Evolutionary conservation across 148 eudicot species (phyloP).

Genomic region (Persicaria tinctoria): DNA sequence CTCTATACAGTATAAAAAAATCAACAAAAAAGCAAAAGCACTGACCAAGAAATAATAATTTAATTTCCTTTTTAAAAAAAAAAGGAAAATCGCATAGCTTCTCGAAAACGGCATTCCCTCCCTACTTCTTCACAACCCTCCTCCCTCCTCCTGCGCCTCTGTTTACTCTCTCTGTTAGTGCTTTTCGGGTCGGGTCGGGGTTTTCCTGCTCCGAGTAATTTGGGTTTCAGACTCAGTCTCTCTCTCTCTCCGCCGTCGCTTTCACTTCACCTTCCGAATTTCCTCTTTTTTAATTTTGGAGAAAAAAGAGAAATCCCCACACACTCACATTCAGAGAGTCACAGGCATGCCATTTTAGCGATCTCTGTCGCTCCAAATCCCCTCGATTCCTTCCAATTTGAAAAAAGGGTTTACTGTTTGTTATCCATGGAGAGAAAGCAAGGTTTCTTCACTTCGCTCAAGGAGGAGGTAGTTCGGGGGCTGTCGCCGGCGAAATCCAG

Average conservation of each 20-base stretch:
- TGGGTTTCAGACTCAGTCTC: background rate
- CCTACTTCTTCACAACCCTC: constrained; percentile 2
- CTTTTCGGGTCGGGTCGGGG: constrained; percentile 7
- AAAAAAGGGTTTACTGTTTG: background rate
- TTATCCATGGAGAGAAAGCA: constrained; percentile 48
- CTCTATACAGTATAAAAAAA: no score
- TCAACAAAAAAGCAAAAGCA: background rate
- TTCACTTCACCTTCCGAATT: no score
- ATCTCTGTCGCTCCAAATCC: no score
- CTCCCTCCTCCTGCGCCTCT: constrained; percentile 4
- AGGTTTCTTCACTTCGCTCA: constrained; percentile 62
- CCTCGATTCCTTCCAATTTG: background rate
- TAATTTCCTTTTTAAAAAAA: background rate
- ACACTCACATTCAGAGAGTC: no score
- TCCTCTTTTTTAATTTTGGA: no score
- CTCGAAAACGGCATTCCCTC: constrained; percentile 32
- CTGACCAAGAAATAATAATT: background rate
- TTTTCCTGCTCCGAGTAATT: no score
- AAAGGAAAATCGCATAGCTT: constrained; percentile 21
- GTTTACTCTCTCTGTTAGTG: background rate
- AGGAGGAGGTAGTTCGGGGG: constrained; percentile 65
- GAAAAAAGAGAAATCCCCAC: no score
- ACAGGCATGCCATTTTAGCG: no score
- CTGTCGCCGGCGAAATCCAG: constrained; percentile 68
- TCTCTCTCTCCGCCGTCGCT: no score